A percentile compares a stretch with the other conserved stretches of the same genome.
Evolutionary conservation across 1,284 basidiomycete species (phyloP).

Genomic region (Coriolopsis trogii): DNA sequence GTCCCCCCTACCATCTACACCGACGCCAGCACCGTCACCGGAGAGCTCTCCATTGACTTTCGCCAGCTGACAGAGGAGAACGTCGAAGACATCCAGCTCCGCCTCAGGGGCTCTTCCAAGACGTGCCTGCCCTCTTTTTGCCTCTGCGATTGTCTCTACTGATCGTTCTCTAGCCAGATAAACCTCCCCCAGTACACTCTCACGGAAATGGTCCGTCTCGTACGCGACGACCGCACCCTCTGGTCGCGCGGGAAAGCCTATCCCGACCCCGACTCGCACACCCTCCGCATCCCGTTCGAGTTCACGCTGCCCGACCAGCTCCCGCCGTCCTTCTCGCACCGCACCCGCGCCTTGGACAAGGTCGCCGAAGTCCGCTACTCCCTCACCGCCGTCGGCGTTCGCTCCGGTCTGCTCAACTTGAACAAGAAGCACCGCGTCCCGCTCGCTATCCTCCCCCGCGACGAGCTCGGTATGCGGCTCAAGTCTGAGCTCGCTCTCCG

Average conservation of each 20-base stretch:
- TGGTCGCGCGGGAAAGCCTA: slow-evolving; percentile 24
- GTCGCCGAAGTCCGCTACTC: slow-evolving; percentile 16
- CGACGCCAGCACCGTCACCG: too few species aligned
- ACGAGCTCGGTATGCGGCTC: slow-evolving; percentile 13
- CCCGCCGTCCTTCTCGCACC: slow-evolving; percentile 29
- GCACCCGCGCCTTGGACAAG: not conserved
- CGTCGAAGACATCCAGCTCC: not conserved
- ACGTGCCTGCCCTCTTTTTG: too few species aligned
- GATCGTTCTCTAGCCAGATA: too few species aligned
- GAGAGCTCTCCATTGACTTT: too few species aligned
- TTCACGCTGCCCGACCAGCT: slow-evolving; percentile 23
- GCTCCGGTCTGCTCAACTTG: slow-evolving; percentile 13
- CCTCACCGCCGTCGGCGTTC: slow-evolving; percentile 24
- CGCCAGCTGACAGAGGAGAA: too few species aligned
- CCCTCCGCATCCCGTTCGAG: slow-evolving; percentile 25
- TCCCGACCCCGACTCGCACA: slow-evolving; percentile 21
- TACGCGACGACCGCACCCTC: slow-evolving; percentile 13
- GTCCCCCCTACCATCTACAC: too few species aligned
- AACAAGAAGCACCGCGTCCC: slow-evolving; percentile 16
- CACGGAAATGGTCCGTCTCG: too few species aligned
- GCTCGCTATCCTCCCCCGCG: slow-evolving; percentile 24
- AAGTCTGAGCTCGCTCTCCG: not conserved
- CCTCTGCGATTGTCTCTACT: too few species aligned
- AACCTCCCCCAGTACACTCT: too few species aligned
- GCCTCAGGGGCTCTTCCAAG: too few species aligned